These are phyloP conservation scores for Komagataella pastoris DNA, from an alignment of 805 yeast genomes.

Conservation along the genomic window DNA sequence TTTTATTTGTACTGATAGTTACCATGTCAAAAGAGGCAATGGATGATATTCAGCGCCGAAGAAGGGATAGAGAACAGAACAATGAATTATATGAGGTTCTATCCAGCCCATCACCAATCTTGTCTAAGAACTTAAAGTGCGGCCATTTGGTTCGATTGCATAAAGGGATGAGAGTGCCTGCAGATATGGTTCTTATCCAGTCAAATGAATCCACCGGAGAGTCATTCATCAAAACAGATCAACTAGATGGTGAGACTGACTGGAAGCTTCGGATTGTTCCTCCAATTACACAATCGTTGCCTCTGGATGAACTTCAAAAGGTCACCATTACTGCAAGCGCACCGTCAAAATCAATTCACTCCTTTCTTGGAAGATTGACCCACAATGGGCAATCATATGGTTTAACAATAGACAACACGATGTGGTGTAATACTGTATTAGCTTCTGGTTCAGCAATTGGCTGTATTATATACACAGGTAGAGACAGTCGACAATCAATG, in stretches of 20 bases:
- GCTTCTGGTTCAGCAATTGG: constrained; percentile 92
- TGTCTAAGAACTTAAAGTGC: constrained; percentile 54
- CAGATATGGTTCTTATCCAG: constrained; percentile 78
- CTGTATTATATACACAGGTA: constrained; percentile 80
- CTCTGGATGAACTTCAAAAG: constrained; percentile 36
- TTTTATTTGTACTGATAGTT: constrained; percentile 82
- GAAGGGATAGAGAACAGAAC: constrained; percentile 84
- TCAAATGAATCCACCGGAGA: constrained; percentile 79
- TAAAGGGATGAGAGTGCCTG: constrained; percentile 84
- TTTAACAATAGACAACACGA: constrained; percentile 74
- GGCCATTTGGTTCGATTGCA: constrained; percentile 76
- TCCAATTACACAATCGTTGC: constrained; percentile 50
- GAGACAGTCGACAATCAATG: constrained; percentile 88
- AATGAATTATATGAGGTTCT: constrained; percentile 69
- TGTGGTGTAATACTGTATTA: constrained; percentile 97
- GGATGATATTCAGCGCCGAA: constrained; percentile 83
- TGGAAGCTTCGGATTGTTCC: constrained; percentile 88
- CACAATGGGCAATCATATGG: constrained; percentile 47
- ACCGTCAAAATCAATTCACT: constrained; percentile 77
- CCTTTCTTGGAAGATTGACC: constrained; percentile 63
- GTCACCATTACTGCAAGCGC: constrained; percentile 56
- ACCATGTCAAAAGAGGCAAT: constrained; percentile 94
- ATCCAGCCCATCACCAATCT: constrained; percentile 27
- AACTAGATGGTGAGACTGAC: constrained; percentile 97
- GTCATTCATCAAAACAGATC: constrained; percentile 91